Evolutionary conservation across 2,329 filamentous ascomycete species (phyloP).

Genomic region (Claviceps africana): DNA sequence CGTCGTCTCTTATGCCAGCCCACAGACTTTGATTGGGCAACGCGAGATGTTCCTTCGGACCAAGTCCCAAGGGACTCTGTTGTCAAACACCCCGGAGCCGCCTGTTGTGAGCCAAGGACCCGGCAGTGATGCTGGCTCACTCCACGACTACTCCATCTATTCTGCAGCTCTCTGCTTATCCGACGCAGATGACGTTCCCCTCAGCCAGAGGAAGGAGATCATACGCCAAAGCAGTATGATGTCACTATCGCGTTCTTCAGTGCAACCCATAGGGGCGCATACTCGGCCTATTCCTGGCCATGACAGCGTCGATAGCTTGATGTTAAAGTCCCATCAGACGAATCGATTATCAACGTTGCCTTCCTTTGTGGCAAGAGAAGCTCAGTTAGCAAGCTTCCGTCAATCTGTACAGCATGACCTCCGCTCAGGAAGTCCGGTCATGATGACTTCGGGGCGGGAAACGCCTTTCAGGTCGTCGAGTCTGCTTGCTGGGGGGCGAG

Average conservation of each 20-base stretch:
- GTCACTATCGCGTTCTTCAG: constrained; percentile 11
- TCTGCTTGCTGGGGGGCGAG: constrained; percentile 20
- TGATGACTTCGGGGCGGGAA: constrained; percentile 21
- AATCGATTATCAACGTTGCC: constrained; percentile 30
- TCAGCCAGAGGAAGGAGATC: constrained; percentile 51
- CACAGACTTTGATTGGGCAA: constrained; percentile 41
- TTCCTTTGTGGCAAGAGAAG: constrained; percentile 33
- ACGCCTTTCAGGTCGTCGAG: constrained; percentile 23
- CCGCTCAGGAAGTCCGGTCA: constrained; percentile 25
- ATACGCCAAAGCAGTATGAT: constrained; percentile 39
- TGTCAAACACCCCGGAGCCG: constrained; percentile 14
- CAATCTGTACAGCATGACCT: constrained; percentile 50
- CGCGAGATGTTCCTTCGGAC: constrained; percentile 40
- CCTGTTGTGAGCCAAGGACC: constrained; percentile 13
- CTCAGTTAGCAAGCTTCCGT: constrained; percentile 53
- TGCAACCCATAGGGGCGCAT: constrained; percentile 11
- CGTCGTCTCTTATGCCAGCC: constrained; percentile 35
- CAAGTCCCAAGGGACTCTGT: constrained; percentile 31
- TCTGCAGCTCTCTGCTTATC: constrained; percentile 15
- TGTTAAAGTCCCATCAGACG: constrained; percentile 43
- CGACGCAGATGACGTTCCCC: constrained; percentile 54
- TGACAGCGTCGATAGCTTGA: constrained; percentile 19
- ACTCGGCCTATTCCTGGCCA: constrained; percentile 10
- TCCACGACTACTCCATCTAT: constrained; percentile 23
- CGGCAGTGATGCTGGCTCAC: constrained; percentile 28